Percentiles rank a stretch among this genome's conserved stretches.
Evolutionary conservation across 306 rosid genomes (phyloP).

Genomic region (Cucurbita ficifolia): DNA sequence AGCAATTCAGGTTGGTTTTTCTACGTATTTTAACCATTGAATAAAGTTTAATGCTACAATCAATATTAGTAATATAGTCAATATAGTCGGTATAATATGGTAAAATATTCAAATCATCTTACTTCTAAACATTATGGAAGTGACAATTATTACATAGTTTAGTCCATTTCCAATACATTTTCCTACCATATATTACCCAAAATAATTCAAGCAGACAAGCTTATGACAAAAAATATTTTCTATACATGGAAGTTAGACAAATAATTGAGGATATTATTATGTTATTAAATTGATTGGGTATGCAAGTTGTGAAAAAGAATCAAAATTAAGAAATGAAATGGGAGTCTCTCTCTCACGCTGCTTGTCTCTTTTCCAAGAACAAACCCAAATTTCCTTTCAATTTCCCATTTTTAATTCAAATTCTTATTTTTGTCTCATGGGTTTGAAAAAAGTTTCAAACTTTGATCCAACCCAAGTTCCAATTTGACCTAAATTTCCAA

Average conservation of each 20-base stretch:
- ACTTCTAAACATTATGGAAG: background rate
- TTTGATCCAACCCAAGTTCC: background rate
- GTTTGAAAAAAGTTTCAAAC: background rate
- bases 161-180: background rate
- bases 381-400: background rate
- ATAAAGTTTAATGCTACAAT: background rate
- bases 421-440: background rate
- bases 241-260: too few species aligned
- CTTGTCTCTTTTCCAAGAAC: background rate
- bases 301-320: background rate
- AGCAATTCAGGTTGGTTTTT: conserved; percentile 40
- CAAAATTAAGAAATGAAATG: background rate
- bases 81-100: background rate
- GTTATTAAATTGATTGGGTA: background rate
- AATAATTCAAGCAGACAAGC: background rate
- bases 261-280: too few species aligned
- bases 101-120: background rate
- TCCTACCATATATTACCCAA: background rate
- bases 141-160: background rate
- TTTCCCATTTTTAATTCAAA: background rate
- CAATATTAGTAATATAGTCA: background rate
- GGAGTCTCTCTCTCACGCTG: background rate
- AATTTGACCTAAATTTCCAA: background rate
- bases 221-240: background rate
- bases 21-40: background rate